phyloP scores from a whole-genome alignment of 1,284 basidiomycete genomes.

The Ceratobasidium sp. region DNA sequence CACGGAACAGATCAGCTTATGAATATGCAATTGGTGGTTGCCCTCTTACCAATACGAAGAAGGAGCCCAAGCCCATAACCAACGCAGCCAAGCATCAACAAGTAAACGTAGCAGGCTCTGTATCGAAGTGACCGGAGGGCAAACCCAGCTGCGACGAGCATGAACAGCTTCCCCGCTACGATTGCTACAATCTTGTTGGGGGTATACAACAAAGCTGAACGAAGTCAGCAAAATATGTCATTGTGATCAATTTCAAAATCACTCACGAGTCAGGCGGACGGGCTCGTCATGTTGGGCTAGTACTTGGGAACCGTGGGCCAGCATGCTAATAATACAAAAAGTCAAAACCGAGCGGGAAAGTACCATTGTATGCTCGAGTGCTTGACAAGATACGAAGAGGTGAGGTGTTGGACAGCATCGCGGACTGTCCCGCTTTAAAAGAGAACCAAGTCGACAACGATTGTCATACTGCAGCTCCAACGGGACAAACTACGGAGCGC shows the following conservation, averaged over 20 bases:
- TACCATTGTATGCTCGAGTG: no score
- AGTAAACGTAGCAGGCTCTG: background rate
- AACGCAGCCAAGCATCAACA: background rate
- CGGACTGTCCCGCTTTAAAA: no score
- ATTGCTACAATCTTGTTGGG: background rate
- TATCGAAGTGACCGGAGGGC: background rate
- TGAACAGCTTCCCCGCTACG: background rate
- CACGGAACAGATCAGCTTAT: background rate
- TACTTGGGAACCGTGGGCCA: background rate
- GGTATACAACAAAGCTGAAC: background rate
- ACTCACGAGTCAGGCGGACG: background rate
- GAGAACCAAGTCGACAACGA: no score
- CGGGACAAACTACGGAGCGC: background rate
- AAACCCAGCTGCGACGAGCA: background rate
- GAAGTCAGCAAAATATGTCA: no score
- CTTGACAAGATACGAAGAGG: no score
- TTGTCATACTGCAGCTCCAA: no score
- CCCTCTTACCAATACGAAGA: background rate
- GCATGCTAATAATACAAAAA: background rate
- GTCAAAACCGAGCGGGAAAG: background rate
- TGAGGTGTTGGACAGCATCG: no score
- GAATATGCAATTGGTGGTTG: background rate
- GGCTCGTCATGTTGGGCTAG: background rate
- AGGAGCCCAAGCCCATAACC: background rate
- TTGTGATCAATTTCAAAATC: background rate